Conservation (phyloP, 2,329 filamentous ascomycete species). For the Pseudocercospora pini-densiflorae region DNA sequence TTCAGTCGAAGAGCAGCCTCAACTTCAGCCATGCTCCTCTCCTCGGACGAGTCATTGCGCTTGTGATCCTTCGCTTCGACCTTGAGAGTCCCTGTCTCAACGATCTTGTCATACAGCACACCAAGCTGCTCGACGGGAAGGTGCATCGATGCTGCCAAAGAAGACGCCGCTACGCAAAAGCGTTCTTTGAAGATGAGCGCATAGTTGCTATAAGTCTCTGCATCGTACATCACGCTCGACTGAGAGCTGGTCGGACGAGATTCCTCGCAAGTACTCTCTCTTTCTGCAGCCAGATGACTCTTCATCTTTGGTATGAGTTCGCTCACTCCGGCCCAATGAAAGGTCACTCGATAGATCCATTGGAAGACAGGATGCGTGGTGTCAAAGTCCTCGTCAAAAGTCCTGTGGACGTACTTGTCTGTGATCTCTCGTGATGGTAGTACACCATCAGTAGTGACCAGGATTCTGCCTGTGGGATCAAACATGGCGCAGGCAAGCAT, state of each 20-base stretch:
- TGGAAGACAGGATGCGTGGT: conserved; percentile 79
- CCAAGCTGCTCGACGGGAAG: conserved; percentile 40
- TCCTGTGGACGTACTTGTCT: conserved; percentile 68
- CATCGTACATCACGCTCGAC: conserved; percentile 49
- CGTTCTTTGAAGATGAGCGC: conserved; percentile 78
- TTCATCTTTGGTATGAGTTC: conserved; percentile 74
- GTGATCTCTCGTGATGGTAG: conserved; percentile 78
- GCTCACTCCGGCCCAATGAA: conserved; percentile 73
- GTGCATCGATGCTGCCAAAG: conserved; percentile 68
- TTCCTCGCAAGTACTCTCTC: conserved; percentile 39
- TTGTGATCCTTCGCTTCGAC: conserved; percentile 28
- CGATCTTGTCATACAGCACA: conserved; percentile 44
- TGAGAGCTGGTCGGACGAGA: conserved; percentile 35
- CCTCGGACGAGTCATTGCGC: conserved; percentile 18
- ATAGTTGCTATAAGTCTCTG: conserved; percentile 69
- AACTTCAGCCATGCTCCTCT: conserved; percentile 38
- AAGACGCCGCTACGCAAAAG: conserved; percentile 78
- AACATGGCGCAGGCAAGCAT: conserved; percentile 67
- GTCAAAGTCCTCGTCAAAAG: conserved; percentile 74
- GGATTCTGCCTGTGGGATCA: conserved; percentile 66
- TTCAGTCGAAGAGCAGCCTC: conserved; percentile 45
- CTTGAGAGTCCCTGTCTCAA: conserved; percentile 40
- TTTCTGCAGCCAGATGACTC: conserved; percentile 63
- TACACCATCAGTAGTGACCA: conserved; percentile 72
- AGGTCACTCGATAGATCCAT: conserved; percentile 83